Conservation (phyloP, 129 eudicot species). For the Apium graveolens region DNA sequence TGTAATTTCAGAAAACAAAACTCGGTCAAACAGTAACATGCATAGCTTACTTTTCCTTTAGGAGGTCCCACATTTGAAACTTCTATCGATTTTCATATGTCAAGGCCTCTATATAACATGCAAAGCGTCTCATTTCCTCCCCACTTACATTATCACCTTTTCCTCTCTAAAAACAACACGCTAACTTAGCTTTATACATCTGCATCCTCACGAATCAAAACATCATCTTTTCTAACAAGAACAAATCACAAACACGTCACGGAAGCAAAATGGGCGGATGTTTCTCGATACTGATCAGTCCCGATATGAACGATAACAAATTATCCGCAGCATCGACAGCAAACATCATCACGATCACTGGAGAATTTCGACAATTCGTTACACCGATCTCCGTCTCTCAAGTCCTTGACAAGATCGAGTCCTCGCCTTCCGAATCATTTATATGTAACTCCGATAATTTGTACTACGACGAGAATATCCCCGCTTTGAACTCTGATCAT, state of each 20-base stretch:
- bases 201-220: too few relatives aligned
- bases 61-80: background rate
- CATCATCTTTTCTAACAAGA: background rate
- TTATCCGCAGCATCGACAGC: constrained; percentile 14
- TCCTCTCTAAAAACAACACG: background rate
- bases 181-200: background rate
- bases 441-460: constrained; percentile 53
- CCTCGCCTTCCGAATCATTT: constrained; percentile 17
- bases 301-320: background rate
- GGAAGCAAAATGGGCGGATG: constrained; percentile 37
- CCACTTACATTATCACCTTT: background rate
- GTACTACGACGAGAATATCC: constrained; percentile 39
- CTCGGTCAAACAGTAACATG: background rate
- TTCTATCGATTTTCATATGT: background rate
- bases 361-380: constrained; percentile 30
- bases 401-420: constrained; percentile 24
- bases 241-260: background rate
- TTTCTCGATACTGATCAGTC: constrained; percentile 23
- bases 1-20: too few relatives aligned
- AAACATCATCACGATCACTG: constrained; percentile 25
- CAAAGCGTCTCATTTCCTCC: background rate
- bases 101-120: background rate
- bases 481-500: constrained; percentile 28
- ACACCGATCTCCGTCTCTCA: constrained; percentile 33
- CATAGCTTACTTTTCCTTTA: background rate